Base-by-base conservation (phyloP, 768 basidiomycete genomes). In the Leccinum variicolor region DNA sequence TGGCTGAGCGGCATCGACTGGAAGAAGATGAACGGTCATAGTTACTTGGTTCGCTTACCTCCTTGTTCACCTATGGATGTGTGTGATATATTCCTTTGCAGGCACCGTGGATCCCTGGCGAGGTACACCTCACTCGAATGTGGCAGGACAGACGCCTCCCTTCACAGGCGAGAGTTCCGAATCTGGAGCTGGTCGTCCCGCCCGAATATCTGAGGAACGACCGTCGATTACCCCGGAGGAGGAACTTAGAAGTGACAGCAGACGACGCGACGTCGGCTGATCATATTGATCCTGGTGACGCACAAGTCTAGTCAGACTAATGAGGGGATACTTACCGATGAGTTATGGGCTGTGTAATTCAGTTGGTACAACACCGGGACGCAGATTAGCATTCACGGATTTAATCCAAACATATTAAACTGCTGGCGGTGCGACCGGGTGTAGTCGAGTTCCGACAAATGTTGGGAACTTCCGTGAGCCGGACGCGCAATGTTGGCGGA, bases 221-320 rank as follows among this genome's bases (percentile, higher is more conserved):
- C 55, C 68, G 75, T 52, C 74, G 79, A 34, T 70, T 72, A 47
- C 65, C 66, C 2, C 50, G 48, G 39, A 47, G 23, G 21, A 52
- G 33, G 55, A 29, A 58, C 11, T 21, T 50, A 11, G 34, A 50
- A 17, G 21, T 29, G 25, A 47, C 43, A 43, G 14, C 54, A 28
- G 39, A 25, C 6, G 55, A 52, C 17, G 36, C 33, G 46, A 47
- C 29, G n/a, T 41, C 29, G 29, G 34, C n/a, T 2, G 23, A 39
- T 17, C 11, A 13, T 23, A 15, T 14, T 39, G 17, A 9, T 57
- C 25, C 15, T 62, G 95, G 87, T 94, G 95, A 73, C 96, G 17
- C 17, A 3, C 39, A 39, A 10, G n/a, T 39, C 0, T 39, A 39
- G 2, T 19, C 41, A 10, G n/a, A 19, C 4, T n/a, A 41, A 4